A percentile compares a stretch with the other conserved stretches of the same genome.
phyloP scores from a whole-genome alignment of 2,329 filamentous ascomycete species.

The Fusarium kyushuense region DNA sequence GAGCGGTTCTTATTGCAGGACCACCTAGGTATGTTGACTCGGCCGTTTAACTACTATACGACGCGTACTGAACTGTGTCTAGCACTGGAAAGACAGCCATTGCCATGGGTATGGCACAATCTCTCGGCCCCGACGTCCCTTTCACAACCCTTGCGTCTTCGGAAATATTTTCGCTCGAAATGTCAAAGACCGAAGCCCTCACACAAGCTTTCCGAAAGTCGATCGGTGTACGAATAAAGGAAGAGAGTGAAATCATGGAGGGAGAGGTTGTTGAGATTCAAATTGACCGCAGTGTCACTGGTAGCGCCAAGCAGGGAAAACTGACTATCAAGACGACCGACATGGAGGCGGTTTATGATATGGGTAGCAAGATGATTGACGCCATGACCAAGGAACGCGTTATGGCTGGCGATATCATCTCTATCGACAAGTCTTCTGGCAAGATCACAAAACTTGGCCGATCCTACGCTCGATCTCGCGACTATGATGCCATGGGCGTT shows the following conservation, averaged over 20 bases:
- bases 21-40: constrained; percentile 75
- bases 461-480: constrained; percentile 92
- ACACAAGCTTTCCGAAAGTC: constrained; percentile 99
- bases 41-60: neutral
- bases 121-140: constrained; percentile 90
- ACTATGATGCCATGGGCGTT: constrained; percentile 99
- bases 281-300: constrained; percentile 96
- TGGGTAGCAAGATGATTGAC: constrained; percentile 99
- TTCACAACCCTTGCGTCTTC: constrained; percentile 96
- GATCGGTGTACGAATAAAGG: constrained; percentile 97
- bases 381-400: constrained; percentile 99
- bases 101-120: constrained; percentile 98
- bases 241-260: constrained; percentile 99
- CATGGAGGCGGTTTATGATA: constrained; percentile 99
- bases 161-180: constrained; percentile 98
- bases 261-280: constrained; percentile 99
- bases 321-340: constrained; percentile 99
- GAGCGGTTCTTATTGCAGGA: constrained; percentile 93
- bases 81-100: constrained; percentile 99
- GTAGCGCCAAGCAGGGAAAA: constrained; percentile 97
- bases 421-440: constrained; percentile 97
- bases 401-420: constrained; percentile 98
- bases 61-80: constrained; percentile 34
- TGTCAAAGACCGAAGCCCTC: constrained; percentile 98
- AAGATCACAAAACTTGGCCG: constrained; percentile 98